Base-by-base conservation (phyloP, 2,329 filamentous ascomycete species). In the Hymenoscyphus repandus region DNA sequence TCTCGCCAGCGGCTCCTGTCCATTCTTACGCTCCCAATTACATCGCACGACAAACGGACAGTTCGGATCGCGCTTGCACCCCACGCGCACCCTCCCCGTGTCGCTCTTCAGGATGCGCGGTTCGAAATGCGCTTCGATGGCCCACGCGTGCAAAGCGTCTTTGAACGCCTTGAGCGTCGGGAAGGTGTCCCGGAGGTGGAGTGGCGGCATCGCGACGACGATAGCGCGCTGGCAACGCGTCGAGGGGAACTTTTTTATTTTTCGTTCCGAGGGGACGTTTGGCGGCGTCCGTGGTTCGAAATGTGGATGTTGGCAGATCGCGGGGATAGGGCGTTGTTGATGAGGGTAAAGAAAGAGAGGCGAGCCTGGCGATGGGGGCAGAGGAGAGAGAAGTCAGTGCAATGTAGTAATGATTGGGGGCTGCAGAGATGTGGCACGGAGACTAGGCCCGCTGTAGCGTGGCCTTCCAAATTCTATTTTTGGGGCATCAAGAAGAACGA, bases 81-180 rank as follows among this genome's bases (percentile, higher is more conserved):
- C 64, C 2, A 66, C 64, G 31, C 64, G 58, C 30, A 66, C 64
- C n/a, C 64, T 57, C 7, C 64, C 63, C 3, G 63, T 66, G 42
- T 66, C 64, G 6, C 54, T 59, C 50, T 66, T 66, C 9, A 66
- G 51, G 48, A 66, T 66, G 32, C 63, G 58, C 15, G 64, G 64
- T 47, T 66, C 64, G 55, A 66, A 66, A 54, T 66, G 64, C 18
- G 62, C 60, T 52, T 66, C 64, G 53, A 66, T 66, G 30, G 64
- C 64, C 64, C 64, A 66, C 15, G 61, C 58, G 49, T 66, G 63
- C 0, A 66, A 58, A 4, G 64, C 64, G 48, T 66, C 64, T 47
- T 66, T 66, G 55, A 66, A 66, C 13, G 62, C 62, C 53, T 64
- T 64, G 0, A 66, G 54, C 9, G 63, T 61, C 3, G 64, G 64